Percentiles rank a stretch among this genome's conserved stretches.
Evolutionary conservation across 345 rosid genomes (phyloP).

Genomic region (Excoecaria agallocha): DNA sequence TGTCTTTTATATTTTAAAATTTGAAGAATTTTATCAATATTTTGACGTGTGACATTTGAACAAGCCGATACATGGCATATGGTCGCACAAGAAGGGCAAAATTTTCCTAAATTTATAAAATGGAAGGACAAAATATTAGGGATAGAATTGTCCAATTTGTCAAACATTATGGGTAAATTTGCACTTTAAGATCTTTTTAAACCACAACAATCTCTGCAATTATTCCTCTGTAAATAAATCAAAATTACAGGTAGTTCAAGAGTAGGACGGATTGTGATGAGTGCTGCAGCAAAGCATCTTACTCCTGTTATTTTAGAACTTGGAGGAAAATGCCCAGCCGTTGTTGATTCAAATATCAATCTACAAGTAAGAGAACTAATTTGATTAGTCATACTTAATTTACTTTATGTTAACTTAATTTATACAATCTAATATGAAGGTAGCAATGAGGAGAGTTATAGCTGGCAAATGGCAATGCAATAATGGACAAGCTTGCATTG

Average conservation of each 20-base stretch:
- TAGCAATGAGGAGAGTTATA: constrained; percentile 44
- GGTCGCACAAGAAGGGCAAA: too few species aligned
- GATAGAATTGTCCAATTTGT: too few species aligned
- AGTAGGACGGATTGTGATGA: constrained; percentile 52
- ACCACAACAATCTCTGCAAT: too few species aligned
- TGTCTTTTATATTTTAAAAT: too few species aligned
- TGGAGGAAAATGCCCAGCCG: constrained; percentile 58
- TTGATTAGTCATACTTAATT: background rate
- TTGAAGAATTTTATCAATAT: too few species aligned
- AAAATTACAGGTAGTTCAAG: constrained; percentile 35
- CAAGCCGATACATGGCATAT: too few species aligned
- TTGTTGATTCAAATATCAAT: constrained; percentile 45
- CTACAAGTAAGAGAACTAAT: constrained; percentile 29
- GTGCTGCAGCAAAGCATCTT: constrained; percentile 58
- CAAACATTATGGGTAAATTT: too few species aligned
- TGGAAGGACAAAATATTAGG: too few species aligned
- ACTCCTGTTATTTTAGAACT: constrained; percentile 51
- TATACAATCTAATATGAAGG: constrained; percentile 21
- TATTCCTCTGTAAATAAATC: background rate
- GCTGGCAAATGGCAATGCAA: constrained; percentile 54
- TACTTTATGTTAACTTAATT: too few species aligned
- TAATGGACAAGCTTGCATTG: constrained; percentile 54
- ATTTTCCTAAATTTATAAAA: too few species aligned
- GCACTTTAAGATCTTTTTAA: too few species aligned
- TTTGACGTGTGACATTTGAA: too few species aligned